Base-by-base conservation (phyloP, 768 basidiomycete genomes). In the Galerina sulciceps region DNA sequence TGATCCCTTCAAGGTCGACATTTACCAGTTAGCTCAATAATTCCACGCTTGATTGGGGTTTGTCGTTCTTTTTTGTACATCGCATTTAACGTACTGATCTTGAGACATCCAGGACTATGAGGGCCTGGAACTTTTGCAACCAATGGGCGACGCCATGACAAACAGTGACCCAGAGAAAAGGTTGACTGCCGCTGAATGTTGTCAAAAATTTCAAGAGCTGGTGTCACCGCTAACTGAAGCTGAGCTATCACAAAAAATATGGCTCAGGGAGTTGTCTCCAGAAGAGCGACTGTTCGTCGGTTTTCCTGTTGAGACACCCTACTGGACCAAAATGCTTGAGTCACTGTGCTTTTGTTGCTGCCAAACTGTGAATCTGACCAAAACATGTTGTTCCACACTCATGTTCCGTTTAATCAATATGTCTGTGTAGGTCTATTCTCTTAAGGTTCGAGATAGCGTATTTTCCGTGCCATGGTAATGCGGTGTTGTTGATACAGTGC, bases 1-100 rank as follows among this genome's bases (percentile, higher is more conserved):
- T 42, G 61, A 75, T 49, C 67, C 72, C 0, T 75, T 72, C 57
- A 66, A 65, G 14, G 53, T 69, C 8, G 73, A 73, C 53, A 49
- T 73, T 0, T 73, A 67, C 43, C 67, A 69, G 41, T 38, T 74
- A 2, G 71, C 71, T 10, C 57, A 38, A 56, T 61, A 3, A 41
- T 69, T 9, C 11, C 15, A 14, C 17, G 15, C 1, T 31, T 62
- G 17, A 35, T 52, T 18, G 42, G 48, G 34, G 57, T 59, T 42
- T 2, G 48, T 44, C 20, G 26, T 14, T 18, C 15, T 6, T 22
- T 10, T 45, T 17, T 6, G 13, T 5, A 4, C 11, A 5, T 6
- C 23, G 15, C 11, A n/a, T 18, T n/a, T 22, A 14, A 34, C n/a
- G n/a, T 6, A 10, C 2, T 11, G 11, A 13, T 31, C 20, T 11